These are phyloP conservation scores for Ephemerocybe angulata DNA, from an alignment of 768 basidiomycete species.

Conservation along the genomic window DNA sequence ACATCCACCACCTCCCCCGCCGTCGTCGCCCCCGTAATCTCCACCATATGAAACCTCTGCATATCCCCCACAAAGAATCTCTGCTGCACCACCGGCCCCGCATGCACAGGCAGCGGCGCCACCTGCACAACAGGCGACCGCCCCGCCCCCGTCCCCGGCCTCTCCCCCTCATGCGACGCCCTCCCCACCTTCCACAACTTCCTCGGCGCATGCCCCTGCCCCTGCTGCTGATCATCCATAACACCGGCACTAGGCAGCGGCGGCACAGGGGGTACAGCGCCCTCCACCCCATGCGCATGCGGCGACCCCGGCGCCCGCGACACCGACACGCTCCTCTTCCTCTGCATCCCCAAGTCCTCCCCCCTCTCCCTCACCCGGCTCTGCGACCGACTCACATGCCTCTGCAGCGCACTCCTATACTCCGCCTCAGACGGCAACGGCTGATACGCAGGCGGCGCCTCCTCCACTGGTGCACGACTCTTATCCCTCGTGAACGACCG, in stretches of 20 bases:
- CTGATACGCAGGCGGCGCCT: constrained; percentile 27
- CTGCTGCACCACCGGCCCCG: constrained; percentile 49
- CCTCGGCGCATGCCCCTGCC: constrained; percentile 7
- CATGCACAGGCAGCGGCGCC: constrained; percentile 33
- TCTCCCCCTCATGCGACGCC: constrained; percentile 16
- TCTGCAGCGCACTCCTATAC: constrained; percentile 11
- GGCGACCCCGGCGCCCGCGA: background rate
- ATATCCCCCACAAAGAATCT: constrained; percentile 74
- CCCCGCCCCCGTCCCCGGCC: constrained; percentile 5
- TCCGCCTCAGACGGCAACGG: constrained; percentile 31
- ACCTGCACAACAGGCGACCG: constrained; percentile 28
- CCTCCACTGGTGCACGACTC: constrained; percentile 24
- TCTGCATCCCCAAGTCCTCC: constrained; percentile 8
- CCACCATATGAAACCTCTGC: constrained; percentile 73
- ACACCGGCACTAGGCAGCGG: constrained; percentile 16
- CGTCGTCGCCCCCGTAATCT: constrained; percentile 60
- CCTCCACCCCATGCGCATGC: background rate
- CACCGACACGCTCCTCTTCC: constrained; percentile 6
- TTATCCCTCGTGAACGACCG: constrained; percentile 61
- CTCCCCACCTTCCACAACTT: constrained; percentile 20
- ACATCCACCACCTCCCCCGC: constrained; percentile 70
- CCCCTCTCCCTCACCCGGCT: constrained; percentile 11
- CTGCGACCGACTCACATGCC: constrained; percentile 7
- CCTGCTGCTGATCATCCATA: constrained; percentile 15
- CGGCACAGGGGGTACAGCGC: constrained; percentile 14